Base-by-base conservation (phyloP, 2,329 filamentous ascomycete species). In the Leptographium lundbergii region DNA sequence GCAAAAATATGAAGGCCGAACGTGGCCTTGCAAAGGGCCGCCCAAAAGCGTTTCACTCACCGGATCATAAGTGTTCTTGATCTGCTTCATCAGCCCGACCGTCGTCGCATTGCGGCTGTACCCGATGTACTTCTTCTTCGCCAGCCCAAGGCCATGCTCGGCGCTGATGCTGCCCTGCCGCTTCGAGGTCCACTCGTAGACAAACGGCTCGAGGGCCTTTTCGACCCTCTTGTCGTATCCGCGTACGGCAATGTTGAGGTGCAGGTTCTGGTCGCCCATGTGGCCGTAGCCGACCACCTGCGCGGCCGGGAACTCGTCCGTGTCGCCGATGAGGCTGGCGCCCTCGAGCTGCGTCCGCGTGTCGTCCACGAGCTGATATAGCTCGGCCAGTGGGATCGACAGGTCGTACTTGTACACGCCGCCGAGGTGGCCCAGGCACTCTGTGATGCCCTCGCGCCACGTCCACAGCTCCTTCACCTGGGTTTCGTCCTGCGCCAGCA, bases 391-490 rank as follows among this genome's bases (percentile, higher is more conserved):
- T 1, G 94, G 94, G 64, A 99, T 96, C 7, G 94, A 97, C 36
- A 99, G 80, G 69, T 99, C 94, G 71, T 99, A 99, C 75, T 99
- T 99, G 81, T 99, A 99, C 10, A 94, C 91, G 52, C 91, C 94
- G 60, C 94, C 95, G 74, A 88, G 90, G 71, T 96, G 91, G 62
- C 89, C 89, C 29, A 95, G 77, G 53, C 86, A 85, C 75, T 99
- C 94, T 0, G 91, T 86, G 65, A 99, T 89, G 65, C 91, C 90
- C 76, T 99, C 94, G 63, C 94, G 85, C 84, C 91, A 97, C 61
- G 82, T 80, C 94, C 94, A 99, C 57, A 99, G 80, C 4, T 86
- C 79, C 68, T 83, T 84, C 64, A 88, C 81, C 73, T 99, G 95
- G 1, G 92, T 95, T 73, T 95, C 90, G 68, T 96, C 88, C 73